These are phyloP conservation scores for Phytopythium vexans DNA, from an alignment of 352 stramenopile species.

Conservation along the genomic window DNA sequence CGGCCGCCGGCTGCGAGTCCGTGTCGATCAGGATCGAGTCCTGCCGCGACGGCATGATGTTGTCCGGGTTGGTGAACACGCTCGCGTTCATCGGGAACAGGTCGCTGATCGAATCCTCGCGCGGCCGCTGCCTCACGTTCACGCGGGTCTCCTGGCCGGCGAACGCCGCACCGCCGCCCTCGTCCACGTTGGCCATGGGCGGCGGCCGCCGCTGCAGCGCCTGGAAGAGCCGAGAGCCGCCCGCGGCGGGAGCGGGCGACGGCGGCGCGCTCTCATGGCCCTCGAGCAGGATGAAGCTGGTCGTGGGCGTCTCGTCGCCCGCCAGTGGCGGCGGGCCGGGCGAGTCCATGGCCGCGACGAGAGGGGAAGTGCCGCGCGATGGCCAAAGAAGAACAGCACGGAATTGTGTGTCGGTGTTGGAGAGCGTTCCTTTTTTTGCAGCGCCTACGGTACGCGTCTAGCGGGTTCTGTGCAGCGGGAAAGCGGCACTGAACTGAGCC, in stretches of 20 bases:
- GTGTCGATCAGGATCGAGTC: slow-evolving; percentile 76
- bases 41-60: slow-evolving; percentile 70
- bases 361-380: too few species aligned
- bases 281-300: slow-evolving; percentile 68
- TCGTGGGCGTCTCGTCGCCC: slow-evolving; percentile 22
- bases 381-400: too few species aligned
- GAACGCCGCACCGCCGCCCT: slow-evolving; percentile 6
- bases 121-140: slow-evolving; percentile 1
- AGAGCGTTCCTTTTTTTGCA: too few species aligned
- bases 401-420: too few species aligned
- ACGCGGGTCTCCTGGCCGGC: slow-evolving; percentile 2
- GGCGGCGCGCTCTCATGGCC: slow-evolving; percentile 24
- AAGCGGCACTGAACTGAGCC: too few species aligned
- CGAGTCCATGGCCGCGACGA: slow-evolving; percentile 2
- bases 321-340: slow-evolving; percentile 3
- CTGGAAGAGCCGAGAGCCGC: slow-evolving; percentile 14
- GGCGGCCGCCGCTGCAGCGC: slow-evolving; percentile 18
- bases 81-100: slow-evolving; percentile 63
- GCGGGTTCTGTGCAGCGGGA: too few species aligned
- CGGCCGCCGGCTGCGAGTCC: slow-evolving; percentile 40
- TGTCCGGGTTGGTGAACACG: slow-evolving; percentile 71
- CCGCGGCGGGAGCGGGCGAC: slow-evolving; percentile 3
- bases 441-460: too few species aligned
- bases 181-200: slow-evolving; percentile 11
- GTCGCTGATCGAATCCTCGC: slow-evolving; percentile 52